phyloP scores from a whole-genome alignment of 768 basidiomycete species.

The Sistotremastrum suecicum region DNA sequence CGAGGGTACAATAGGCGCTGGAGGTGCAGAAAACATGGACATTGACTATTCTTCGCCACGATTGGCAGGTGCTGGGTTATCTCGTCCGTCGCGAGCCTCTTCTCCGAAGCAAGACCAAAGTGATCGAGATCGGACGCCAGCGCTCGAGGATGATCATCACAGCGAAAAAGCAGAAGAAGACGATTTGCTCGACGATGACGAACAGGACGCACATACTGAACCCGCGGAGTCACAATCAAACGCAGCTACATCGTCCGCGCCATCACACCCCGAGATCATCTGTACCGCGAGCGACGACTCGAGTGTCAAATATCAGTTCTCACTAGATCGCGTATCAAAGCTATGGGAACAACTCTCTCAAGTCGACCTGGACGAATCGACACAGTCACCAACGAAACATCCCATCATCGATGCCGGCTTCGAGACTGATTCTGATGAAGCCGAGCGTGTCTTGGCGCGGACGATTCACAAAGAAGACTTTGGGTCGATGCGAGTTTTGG shows the following conservation, averaged over 20 bases:
- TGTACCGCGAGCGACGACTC: slow-evolving; percentile 13
- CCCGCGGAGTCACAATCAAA: not conserved
- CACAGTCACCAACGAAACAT: slow-evolving; percentile 5
- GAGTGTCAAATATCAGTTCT: slow-evolving; percentile 21
- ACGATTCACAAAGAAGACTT: slow-evolving; percentile 86
- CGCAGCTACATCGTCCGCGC: slow-evolving; percentile 4
- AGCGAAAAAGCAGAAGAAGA: slow-evolving; percentile 11
- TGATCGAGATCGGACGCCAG: too few relatives aligned
- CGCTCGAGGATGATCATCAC: not conserved
- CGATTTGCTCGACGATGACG: slow-evolving; percentile 8
- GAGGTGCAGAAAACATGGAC: slow-evolving; percentile 1
- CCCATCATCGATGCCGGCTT: slow-evolving; percentile 11
- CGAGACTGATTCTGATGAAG: slow-evolving; percentile 33
- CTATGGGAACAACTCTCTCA: slow-evolving; percentile 11
- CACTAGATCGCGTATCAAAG: slow-evolving; percentile 17
- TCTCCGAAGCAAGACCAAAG: too few relatives aligned
- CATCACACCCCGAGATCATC: slow-evolving; percentile 27
- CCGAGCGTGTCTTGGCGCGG: slow-evolving; percentile 57
- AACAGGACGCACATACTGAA: slow-evolving; percentile 1
- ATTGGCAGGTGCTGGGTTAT: too few relatives aligned
- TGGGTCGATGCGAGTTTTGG: slow-evolving; percentile 64
- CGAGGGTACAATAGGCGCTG: slow-evolving; percentile 8
- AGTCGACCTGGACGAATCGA: slow-evolving; percentile 1
- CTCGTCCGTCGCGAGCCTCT: too few relatives aligned
- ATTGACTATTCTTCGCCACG: not conserved